Evolutionary conservation across 2,329 filamentous ascomycete genomes (phyloP), one percentile per base, ranked within the genome.

Genomic region (Dothistroma septosporum): DNA sequence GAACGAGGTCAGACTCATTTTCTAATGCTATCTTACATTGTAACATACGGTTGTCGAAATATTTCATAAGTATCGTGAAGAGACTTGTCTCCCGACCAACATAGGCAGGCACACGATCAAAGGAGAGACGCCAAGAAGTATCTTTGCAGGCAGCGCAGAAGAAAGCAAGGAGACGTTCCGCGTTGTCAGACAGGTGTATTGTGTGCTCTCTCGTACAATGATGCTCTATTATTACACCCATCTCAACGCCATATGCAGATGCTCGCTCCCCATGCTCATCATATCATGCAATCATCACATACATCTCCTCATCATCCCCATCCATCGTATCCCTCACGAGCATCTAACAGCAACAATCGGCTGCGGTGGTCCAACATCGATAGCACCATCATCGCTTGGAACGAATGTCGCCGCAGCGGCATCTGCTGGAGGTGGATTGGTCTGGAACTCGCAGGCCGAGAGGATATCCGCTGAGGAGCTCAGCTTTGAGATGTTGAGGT

Each of bases 401-500:
- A 53, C 58, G 37, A 53, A 60, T n/a, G 46, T 53, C 1, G 58
- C 53, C 14, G 58, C 28, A 19, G 58, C 58, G 31, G 58, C 52
- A 21, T 19, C n/a, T 12, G 52, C 55, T 35, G 57, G 48, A 24
- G 57, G 57, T n/a, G 57, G 33, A 12, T 58, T 53, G 33, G 57
- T 58, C 35, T 58, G 48, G 22, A 58, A 58, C 19, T 58, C n/a
- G 24, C 57, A 58, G 16, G 46, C 35, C 9, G n/a, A 11, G 49
- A 54, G 50, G 22, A 58, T 41, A 21, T 53, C 33, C 21, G 44
- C 37, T 1, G 57, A 56, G 22, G 53, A 57, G 21, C 32, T 52
- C 32, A 60, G 50, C 35, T 56, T 56, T 33, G 58, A 60, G 48
- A 60, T 57, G 53, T 57, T 60, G 16, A 60, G 53, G 16, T 60